phyloP scores from a whole-genome alignment of 2,329 filamentous ascomycete genomes.

The Colletotrichum eleusines region DNA sequence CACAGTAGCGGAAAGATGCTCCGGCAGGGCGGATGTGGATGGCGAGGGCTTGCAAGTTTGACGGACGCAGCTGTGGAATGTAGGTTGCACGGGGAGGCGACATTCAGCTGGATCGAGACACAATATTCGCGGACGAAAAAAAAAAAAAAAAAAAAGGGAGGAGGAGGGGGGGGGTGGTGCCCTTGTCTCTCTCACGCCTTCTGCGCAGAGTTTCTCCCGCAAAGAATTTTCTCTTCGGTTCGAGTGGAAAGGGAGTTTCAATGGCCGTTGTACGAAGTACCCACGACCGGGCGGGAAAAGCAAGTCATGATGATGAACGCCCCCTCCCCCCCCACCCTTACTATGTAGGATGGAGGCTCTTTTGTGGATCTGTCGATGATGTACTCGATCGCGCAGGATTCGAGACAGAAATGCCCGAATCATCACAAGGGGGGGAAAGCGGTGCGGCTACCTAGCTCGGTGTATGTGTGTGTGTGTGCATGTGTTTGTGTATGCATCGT shows the following conservation, averaged over 20 bases:
- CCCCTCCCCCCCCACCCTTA: slow-evolving; percentile 2
- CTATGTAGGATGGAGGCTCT: slow-evolving; percentile 30
- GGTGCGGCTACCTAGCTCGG: too few relatives aligned
- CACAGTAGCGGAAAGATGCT: slow-evolving; percentile 3
- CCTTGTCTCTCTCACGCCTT: neutral
- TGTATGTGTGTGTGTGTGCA: too few relatives aligned
- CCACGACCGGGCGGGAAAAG: neutral
- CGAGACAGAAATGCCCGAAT: slow-evolving; percentile 1
- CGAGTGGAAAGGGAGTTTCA: too few relatives aligned
- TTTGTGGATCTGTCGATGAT: slow-evolving; percentile 13
- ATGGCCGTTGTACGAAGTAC: too few relatives aligned
- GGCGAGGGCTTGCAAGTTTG: too few relatives aligned
- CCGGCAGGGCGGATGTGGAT: too few relatives aligned
- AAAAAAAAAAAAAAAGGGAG: too few relatives aligned
- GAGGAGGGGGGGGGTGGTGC: neutral
- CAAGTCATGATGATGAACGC: neutral
- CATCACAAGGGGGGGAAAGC: neutral
- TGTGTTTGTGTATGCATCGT: neutral
- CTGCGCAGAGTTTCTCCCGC: neutral
- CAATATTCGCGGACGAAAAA: neutral
- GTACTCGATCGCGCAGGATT: slow-evolving; percentile 9
- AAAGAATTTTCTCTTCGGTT: slow-evolving; percentile 4
- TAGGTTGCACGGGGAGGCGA: neutral
- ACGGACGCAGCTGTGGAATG: slow-evolving; percentile 14
- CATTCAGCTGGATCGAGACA: slow-evolving; percentile 30